Evolutionary conservation across 805 yeast genomes (phyloP), one percentile per base, ranked within the genome.

Genomic region (Wickerhamomyces queroliae): DNA sequence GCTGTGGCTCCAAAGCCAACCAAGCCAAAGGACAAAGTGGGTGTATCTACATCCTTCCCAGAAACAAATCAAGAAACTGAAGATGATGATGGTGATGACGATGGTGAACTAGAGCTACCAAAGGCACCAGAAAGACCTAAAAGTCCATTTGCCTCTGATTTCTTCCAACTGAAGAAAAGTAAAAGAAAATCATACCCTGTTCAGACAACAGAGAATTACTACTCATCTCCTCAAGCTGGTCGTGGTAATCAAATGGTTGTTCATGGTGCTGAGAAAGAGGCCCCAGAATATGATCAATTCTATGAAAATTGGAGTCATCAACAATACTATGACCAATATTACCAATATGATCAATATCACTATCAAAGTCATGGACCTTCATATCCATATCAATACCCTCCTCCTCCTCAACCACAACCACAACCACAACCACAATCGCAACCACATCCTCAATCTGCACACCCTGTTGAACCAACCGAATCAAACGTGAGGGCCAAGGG

Each of bases 161-260:
- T 39, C 18, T 26, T 37, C 13, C 12, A 16, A n/a, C 23, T 39
- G 25, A 39, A 39, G n/a, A 39, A 39, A 13, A 26, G 36, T 26
- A 39, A 39, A 15, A 31, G 42, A 26, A 21, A 16, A 2, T n/a
- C n/a, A n/a, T 7, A 8, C 12, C 11, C 21, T 18, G 12, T n/a
- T 12, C 30, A 11, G 13, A 23, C 25, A 8, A 23, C 25, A 8
- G 25, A 23, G 8, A 23, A 11, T 11, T 23, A 8, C 25, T 8
- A 23, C 11, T 23, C 25, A 8, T 8, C 25, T 23, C 25, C 25
- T 25, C 28, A 8, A 10, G 22, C 8, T 30, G 20, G 13, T 11
- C 32, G 9, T 15, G 20, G 15, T 20, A 11, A 19, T 19, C 20
- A 18, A 12, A 5, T 11, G 9, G 15, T 13, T 12, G 16, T 19